Conservation (phyloP, 345 rosid species). For the Eucalyptus virginea region DNA sequence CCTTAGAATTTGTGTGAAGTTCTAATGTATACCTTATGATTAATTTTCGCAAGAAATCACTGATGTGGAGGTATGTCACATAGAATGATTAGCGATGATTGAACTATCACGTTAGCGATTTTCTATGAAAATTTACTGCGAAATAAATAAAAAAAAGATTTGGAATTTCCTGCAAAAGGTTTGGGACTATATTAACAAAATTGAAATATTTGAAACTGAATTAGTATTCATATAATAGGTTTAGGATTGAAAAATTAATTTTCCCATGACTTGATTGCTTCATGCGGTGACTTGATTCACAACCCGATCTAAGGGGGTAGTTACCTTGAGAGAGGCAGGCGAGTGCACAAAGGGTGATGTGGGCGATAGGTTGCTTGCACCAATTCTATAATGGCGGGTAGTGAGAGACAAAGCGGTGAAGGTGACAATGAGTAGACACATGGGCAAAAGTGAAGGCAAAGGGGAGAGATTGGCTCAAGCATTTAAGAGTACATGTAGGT, state of each 20-base stretch:
- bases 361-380: background rate
- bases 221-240: background rate
- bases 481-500: too few species aligned
- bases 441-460: background rate
- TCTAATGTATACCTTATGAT: too few species aligned
- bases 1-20: too few species aligned
- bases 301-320: background rate
- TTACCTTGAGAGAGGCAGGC: background rate
- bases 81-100: background rate
- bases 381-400: background rate
- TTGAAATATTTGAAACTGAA: too few species aligned
- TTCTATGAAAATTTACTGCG: accelerated
- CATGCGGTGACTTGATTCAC: background rate
- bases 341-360: background rate
- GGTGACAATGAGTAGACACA: background rate
- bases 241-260: background rate
- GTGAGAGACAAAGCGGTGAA: background rate
- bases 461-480: too few species aligned
- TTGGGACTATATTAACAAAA: too few species aligned
- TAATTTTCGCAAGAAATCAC: too few species aligned
- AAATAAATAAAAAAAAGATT: too few species aligned
- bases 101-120: too few species aligned
- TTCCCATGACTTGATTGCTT: background rate
- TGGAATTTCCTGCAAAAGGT: too few species aligned
- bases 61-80: background rate